Evolutionary conservation across 257 asterid species (phyloP).

Genomic region (Perilla frutescens): DNA sequence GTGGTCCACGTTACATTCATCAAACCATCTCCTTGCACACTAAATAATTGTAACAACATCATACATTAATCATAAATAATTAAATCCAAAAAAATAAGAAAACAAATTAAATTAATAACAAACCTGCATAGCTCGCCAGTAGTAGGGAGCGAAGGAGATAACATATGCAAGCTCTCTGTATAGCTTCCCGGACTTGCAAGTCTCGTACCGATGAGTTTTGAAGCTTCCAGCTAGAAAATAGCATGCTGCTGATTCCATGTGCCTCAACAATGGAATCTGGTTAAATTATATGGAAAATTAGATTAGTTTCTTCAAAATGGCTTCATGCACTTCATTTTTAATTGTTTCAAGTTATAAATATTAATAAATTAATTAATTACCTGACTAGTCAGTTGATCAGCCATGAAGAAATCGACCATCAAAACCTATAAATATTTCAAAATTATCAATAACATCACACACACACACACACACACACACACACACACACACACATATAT

Average conservation of each 20-base stretch:
- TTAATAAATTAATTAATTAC: constrained; percentile 37
- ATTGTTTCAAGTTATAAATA: not conserved
- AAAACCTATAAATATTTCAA: constrained; percentile 53
- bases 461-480: too few species aligned
- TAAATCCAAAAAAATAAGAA: not conserved
- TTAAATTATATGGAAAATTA: not conserved
- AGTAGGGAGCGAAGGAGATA: constrained; percentile 91
- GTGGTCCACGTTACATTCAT: constrained; percentile 70
- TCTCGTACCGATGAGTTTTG: constrained; percentile 59
- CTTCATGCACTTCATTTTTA: not conserved
- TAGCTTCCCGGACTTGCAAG: constrained; percentile 80
- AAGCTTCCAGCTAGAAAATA: constrained; percentile 82
- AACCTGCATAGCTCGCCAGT: constrained; percentile 99
- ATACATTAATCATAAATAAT: not conserved
- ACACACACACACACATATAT: too few species aligned
- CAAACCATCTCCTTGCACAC: constrained; percentile 95
- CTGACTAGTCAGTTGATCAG: constrained; percentile 98
- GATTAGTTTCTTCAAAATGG: not conserved
- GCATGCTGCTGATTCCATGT: constrained; percentile 91
- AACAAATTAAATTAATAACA: too few species aligned
- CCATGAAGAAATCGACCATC: constrained; percentile 98
- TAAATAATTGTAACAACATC: not conserved
- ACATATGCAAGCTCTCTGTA: constrained; percentile 86
- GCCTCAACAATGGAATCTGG: constrained; percentile 85
- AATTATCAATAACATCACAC: too few species aligned